Evolutionary conservation across 2,329 filamentous ascomycete species (phyloP).

Genomic region (Diaporthe ampelina): DNA sequence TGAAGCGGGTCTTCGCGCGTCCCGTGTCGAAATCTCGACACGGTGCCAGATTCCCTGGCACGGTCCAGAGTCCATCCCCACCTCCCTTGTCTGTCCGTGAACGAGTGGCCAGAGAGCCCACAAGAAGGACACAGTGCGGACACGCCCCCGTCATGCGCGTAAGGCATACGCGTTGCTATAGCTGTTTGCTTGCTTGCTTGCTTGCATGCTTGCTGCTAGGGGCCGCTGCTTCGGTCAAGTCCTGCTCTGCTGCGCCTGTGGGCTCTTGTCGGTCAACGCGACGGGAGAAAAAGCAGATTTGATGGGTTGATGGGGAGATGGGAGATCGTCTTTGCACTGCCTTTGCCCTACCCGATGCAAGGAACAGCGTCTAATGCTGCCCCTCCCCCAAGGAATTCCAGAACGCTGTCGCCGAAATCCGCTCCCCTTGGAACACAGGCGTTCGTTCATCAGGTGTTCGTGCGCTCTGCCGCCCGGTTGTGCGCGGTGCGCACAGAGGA

Average conservation of each 20-base stretch:
- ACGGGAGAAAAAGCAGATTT: slow-evolving; percentile 5
- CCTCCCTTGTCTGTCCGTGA: slow-evolving; percentile 12
- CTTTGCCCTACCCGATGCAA: slow-evolving; percentile 19
- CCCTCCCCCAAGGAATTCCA: neutral
- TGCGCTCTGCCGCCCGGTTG: neutral
- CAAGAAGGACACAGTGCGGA: slow-evolving; percentile 21
- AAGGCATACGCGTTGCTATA: neutral
- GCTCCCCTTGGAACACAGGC: neutral
- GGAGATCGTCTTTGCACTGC: slow-evolving; percentile 16
- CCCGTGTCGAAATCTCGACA: slow-evolving; percentile 1
- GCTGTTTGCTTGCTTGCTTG: neutral
- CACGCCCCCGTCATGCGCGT: neutral
- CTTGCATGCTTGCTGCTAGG: slow-evolving; percentile 1
- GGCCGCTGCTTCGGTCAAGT: slow-evolving; percentile 13
- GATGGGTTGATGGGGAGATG: slow-evolving; percentile 13
- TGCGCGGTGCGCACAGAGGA: neutral
- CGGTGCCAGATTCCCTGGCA: neutral
- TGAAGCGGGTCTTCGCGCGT: neutral
- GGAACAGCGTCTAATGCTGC: neutral
- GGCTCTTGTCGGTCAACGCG: slow-evolving; percentile 21
- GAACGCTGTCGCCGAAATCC: slow-evolving; percentile 22
- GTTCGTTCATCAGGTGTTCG: neutral
- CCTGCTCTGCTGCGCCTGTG: neutral
- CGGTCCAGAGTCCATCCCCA: neutral
- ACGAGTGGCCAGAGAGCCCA: slow-evolving; percentile 29